These are phyloP conservation scores for Litchi chinensis DNA, from an alignment of 345 rosid genomes.

Conservation along the genomic window DNA sequence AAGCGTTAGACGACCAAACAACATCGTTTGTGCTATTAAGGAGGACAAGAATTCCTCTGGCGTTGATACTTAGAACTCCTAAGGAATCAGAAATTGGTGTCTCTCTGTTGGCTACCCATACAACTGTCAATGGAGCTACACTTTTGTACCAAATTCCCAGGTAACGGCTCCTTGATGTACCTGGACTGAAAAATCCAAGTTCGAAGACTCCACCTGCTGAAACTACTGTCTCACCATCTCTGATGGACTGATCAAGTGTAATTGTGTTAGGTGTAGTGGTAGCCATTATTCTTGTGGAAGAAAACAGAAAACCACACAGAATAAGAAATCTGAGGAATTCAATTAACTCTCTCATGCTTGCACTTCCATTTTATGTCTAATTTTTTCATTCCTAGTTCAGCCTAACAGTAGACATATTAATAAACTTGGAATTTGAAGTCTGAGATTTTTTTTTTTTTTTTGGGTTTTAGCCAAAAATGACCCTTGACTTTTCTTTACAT, in stretches of 20 bases:
- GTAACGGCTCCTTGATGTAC: conserved; percentile 13
- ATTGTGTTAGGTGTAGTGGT: background rate
- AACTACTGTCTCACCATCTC: conserved; percentile 9
- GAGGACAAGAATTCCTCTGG: background rate
- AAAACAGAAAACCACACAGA: background rate
- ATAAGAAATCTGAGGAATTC: background rate
- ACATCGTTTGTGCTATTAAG: background rate
- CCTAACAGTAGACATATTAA: too few species aligned
- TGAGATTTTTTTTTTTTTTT: too few species aligned
- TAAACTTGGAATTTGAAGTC: too few species aligned
- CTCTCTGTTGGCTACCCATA: background rate
- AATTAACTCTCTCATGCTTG: background rate
- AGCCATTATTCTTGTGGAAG: background rate
- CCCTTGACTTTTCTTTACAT: too few species aligned
- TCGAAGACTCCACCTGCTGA: conserved; percentile 1
- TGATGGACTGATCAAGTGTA: background rate
- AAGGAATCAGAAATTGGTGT: background rate
- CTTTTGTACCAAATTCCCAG: conserved; percentile 21
- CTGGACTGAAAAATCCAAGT: background rate
- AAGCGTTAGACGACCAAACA: background rate
- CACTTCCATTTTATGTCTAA: background rate
- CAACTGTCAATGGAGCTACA: background rate
- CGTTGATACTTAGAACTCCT: background rate
- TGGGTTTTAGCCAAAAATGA: too few species aligned
- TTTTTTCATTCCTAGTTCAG: too few species aligned